These are phyloP conservation scores for Cladosporium sp. DNA, from an alignment of 2,329 filamentous ascomycete genomes.

Conservation along the genomic window DNA sequence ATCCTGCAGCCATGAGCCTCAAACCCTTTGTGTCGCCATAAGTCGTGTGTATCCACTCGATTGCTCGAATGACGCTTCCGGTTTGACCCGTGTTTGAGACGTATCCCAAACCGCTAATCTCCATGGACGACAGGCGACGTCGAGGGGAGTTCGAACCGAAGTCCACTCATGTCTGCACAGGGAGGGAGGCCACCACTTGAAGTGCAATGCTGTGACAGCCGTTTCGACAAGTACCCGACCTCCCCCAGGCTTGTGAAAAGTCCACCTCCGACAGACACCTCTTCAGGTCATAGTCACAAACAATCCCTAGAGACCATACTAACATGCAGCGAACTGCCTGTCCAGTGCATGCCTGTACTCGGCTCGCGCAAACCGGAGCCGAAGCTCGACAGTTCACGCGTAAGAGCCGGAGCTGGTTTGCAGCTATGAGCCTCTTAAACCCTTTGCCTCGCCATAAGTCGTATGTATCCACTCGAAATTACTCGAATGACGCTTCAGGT, in stretches of 20 bases:
- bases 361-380: too few relatives aligned
- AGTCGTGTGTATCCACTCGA: neutral
- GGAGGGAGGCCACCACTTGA: neutral
- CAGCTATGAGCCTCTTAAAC: neutral
- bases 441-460: neutral
- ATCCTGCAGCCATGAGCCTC: neutral
- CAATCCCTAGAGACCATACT: too few relatives aligned
- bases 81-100: neutral
- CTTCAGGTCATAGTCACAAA: too few relatives aligned
- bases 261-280: too few relatives aligned
- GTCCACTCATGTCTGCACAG: neutral
- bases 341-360: too few relatives aligned
- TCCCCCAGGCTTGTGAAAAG: neutral
- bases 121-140: neutral
- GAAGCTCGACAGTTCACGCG: too few relatives aligned
- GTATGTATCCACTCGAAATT: neutral
- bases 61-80: neutral
- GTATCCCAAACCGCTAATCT: neutral
- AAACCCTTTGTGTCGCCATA: neutral
- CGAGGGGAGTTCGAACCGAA: neutral
- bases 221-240: neutral
- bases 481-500: neutral
- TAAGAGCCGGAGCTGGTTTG: neutral
- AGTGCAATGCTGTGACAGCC: neutral
- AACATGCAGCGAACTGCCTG: too few relatives aligned